Base-by-base conservation (phyloP, 345 rosid genomes). In the Populus pruinosa region DNA sequence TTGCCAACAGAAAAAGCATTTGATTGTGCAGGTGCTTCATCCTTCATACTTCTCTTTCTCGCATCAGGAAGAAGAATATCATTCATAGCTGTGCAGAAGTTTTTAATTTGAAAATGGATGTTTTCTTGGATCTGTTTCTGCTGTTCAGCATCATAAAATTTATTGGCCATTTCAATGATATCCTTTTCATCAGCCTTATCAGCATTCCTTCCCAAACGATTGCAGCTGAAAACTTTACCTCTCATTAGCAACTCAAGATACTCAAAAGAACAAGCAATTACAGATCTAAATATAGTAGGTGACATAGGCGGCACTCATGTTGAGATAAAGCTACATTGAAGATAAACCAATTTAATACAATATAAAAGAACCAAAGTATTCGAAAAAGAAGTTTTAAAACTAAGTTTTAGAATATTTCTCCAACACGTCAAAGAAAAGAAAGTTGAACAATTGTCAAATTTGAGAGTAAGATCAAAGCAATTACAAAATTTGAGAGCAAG, bases 41-140 rank as follows among this genome's bases (percentile, higher is more conserved):
- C 67, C 18, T 64, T 73, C 76, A 75, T 80, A 56, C 70, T 27
- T 61, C 43, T 70, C 77, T 81, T 81, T 8, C 7, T 70, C 49
- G 38, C 69, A 77, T 87, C 76, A 41, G 85, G 83, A 76, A 90
- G 91, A 76, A 93, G 91, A 81, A 92, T 86, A 73, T 82, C 76
- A 81, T 93, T 89, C 97, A 95, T 90, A 21, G 82, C 82, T 35
- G 70, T 67, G 80, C 91, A 91, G 76, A 91, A 88, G 59, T 75
- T 76, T 83, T 78, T 49, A n/a, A 92, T 77, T 78, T 95, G 98
- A 78, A 73, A 76, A 76, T 90, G 93, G 76, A 95, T 83, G 78
- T 91, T 95, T 72, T 91, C 97, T 67, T 89, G 97, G 38, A 95
- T 93, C 83, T 83, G 91, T 81, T 88, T 90, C 78, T 92, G 91